Percentiles rank a stretch among this genome's conserved stretches.
Evolutionary conservation across 495 filamentous ascomycete genomes (phyloP).

Genomic region (Platismatia glauca): DNA sequence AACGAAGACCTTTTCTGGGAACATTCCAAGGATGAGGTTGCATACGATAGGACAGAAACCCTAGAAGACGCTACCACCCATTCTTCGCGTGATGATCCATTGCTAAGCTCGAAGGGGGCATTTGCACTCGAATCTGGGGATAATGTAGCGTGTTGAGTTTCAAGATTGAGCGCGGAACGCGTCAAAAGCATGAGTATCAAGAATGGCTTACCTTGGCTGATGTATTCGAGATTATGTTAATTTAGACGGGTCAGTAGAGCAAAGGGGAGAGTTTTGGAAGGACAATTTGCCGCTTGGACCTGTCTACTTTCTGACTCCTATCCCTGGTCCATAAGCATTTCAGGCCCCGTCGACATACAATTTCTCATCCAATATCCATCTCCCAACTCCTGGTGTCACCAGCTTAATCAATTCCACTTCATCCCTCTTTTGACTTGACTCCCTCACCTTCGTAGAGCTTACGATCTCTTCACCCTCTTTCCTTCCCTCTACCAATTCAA

Average conservation of each 20-base stretch:
- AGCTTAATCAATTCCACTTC: slow-evolving; percentile 48
- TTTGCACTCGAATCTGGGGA: not conserved
- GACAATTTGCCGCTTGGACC: not conserved
- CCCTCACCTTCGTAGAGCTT: slow-evolving; percentile 73
- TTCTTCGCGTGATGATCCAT: too few relatives aligned
- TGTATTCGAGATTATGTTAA: not conserved
- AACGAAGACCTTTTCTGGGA: not conserved
- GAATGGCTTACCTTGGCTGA: not conserved
- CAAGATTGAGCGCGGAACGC: not conserved
- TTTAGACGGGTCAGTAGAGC: not conserved
- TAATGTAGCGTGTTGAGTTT: not conserved
- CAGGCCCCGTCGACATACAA: slow-evolving; percentile 28
- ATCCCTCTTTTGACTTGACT: slow-evolving; percentile 47
- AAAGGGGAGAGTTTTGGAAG: not conserved
- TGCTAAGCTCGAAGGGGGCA: not conserved
- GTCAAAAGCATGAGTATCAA: not conserved
- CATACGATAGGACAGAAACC: not conserved
- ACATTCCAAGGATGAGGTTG: not conserved
- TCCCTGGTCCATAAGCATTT: not conserved
- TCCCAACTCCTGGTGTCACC: slow-evolving; percentile 53
- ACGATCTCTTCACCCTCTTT: slow-evolving; percentile 47
- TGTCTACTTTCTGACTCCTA: not conserved
- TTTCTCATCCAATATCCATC: slow-evolving; percentile 43
- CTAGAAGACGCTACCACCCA: not conserved
- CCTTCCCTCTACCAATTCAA: slow-evolving; percentile 59